Percentiles rank a stretch among this genome's conserved stretches.
phyloP scores from a whole-genome alignment of 1,284 basidiomycete genomes.

The Takashimella koratensis region DNA sequence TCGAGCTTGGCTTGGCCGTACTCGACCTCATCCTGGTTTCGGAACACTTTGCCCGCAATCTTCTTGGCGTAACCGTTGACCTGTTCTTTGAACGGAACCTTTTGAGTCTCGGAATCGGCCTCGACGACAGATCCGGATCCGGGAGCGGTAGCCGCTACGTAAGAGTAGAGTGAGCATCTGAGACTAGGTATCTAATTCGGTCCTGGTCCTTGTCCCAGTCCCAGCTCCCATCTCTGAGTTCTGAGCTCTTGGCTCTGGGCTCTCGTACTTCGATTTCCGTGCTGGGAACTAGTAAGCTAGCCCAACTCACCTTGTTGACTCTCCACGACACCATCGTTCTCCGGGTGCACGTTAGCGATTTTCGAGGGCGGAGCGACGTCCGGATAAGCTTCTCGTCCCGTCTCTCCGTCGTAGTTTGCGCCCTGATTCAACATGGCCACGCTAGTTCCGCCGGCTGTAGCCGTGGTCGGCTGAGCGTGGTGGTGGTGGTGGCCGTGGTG shows the following conservation, averaged over 20 bases:
- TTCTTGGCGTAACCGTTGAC: slow-evolving; percentile 44
- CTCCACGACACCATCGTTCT: slow-evolving; percentile 20
- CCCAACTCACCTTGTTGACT: slow-evolving; percentile 35
- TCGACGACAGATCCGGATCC: slow-evolving; percentile 23
- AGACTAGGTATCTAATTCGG: neutral
- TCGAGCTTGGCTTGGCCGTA: slow-evolving; percentile 36
- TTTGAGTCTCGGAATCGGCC: slow-evolving; percentile 7
- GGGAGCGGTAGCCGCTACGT: slow-evolving; percentile 30
- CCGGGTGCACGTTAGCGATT: slow-evolving; percentile 18
- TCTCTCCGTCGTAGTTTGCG: neutral
- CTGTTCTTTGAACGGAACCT: slow-evolving; percentile 41
- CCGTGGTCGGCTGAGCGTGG: neutral
- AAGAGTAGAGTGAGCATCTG: neutral
- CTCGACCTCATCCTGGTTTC: slow-evolving; percentile 36
- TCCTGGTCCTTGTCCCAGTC: neutral
- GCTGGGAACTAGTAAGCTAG: no score
- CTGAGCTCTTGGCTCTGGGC: no score
- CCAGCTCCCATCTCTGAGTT: neutral
- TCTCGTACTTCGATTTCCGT: no score
- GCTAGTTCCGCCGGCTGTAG: neutral
- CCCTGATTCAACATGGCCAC: neutral
- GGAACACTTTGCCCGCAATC: slow-evolving; percentile 32
- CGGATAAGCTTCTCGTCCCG: no score
- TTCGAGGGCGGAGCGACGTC: slow-evolving; percentile 5
- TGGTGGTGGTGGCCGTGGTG: neutral